Base-by-base conservation (phyloP, 23 red algal genomes). In the Gracilaria vermiculophylla region DNA sequence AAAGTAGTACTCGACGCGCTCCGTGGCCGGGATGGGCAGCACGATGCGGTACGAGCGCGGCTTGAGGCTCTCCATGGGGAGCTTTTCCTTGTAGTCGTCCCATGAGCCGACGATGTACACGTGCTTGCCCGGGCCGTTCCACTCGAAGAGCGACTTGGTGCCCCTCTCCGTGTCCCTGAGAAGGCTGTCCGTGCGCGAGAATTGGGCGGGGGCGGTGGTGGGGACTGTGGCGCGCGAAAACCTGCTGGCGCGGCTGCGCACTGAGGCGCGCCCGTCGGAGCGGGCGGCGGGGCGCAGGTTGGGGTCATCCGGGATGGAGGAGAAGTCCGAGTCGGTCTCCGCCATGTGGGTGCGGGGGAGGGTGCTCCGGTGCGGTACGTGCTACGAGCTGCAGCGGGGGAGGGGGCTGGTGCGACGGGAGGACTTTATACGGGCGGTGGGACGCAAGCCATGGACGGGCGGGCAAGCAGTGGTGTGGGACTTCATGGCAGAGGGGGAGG, bases 61-160 rank as follows among this genome's bases (percentile, higher is more conserved):
- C 17, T 81, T 69, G 15, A 93, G 39, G 47, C 80, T 79, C 51
- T 93, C 90, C 79, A 93, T 93, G n/a, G 90, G 90, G 27, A 85
- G 56, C 45, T 84, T 83, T 14, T 93, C 70, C 23, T 76, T 85
- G 41, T 70, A 93, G n/a, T 77, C 53, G 64, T 93, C 90, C 90
- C 90, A 93, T 50, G 79, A 79, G 11, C 90, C 90, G 0, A 72
- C 71, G 23, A 93, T 74, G 43, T 78, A 93, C 25, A 93, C 90
- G 49, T 85, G 85, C 56, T 80, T 61, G 0, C 90, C 90, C 9
- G 79, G 65, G 39, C 90, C 90, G 23, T 84, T 85, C 90, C 90
- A 93, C 60, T 93, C 80, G 69, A 93, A 93, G 43, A 93, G 45
- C 14, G 78, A 77, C 33, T 88, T 88, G 11, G 84, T 88, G 20